A percentile compares a stretch with the other conserved stretches of the same genome.
Conservation (phyloP, 2,329 filamentous ascomycete species). For the Fusarium poae region DNA sequence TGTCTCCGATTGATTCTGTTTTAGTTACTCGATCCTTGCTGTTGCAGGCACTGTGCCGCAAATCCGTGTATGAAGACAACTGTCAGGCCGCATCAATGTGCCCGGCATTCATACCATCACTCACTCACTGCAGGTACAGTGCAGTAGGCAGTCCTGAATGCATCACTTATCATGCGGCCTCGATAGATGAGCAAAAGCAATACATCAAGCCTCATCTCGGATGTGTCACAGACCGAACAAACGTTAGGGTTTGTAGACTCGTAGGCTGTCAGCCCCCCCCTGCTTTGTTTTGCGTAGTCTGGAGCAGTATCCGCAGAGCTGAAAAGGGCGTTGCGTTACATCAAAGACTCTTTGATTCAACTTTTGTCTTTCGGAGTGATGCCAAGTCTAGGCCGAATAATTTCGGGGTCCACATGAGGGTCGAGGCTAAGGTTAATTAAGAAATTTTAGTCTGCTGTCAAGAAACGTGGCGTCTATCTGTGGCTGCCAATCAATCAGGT, state of each 20-base stretch:
- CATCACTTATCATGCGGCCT: conserved; percentile 9
- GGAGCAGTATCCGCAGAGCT: conserved; percentile 43
- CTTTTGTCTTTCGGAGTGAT: conserved; percentile 31
- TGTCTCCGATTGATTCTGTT: conserved; percentile 2
- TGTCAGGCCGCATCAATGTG: conserved; percentile 34
- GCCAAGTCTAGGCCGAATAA: conserved; percentile 38
- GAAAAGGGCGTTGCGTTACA: conserved; percentile 44
- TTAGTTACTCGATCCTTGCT: conserved; percentile 15
- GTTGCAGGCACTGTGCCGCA: conserved; percentile 18
- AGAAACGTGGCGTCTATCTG: conserved; percentile 19
- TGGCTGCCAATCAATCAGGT: conserved; percentile 12
- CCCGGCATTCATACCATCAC: conserved; percentile 33
- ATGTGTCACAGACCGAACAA: conserved; percentile 28
- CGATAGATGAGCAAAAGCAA: conserved; percentile 42
- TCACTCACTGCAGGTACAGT: not conserved
- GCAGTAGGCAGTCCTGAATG: not conserved
- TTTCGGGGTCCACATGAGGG: conserved; percentile 42
- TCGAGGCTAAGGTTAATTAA: not conserved
- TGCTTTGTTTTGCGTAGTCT: conserved; percentile 12
- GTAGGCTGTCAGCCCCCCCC: conserved; percentile 10
- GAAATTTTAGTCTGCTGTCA: conserved; percentile 2
- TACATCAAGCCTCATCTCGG: conserved; percentile 43
- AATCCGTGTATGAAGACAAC: conserved; percentile 13
- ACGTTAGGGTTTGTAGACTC: conserved; percentile 3
- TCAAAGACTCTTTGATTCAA: conserved; percentile 40